A percentile compares a stretch with the other conserved stretches of the same genome.
These are phyloP conservation scores for Wallacemonas rigidus DNA, from an alignment of 208 protist genomes.

Conservation along the genomic window DNA sequence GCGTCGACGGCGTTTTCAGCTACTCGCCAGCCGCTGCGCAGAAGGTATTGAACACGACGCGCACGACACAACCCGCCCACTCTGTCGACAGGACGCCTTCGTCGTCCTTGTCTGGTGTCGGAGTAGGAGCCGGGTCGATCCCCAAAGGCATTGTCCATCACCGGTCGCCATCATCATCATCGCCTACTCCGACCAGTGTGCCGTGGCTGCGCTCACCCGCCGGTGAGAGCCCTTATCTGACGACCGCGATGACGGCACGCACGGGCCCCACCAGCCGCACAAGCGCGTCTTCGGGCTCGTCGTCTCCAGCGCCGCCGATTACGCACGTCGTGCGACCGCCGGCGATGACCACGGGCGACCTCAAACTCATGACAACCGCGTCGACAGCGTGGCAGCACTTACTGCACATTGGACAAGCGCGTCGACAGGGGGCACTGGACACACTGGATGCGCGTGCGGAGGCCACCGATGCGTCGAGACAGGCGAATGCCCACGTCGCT, in stretches of 20 bases:
- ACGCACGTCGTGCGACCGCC: neutral
- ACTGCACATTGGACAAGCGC: conserved; percentile 21
- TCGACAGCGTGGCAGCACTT: conserved; percentile 50
- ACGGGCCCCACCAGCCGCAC: neutral
- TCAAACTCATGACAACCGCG: conserved; percentile 38
- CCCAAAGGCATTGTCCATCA: no score
- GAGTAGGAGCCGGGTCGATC: no score
- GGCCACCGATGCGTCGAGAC: conserved; percentile 3
- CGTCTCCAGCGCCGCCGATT: conserved; percentile 9
- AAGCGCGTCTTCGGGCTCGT: conserved; percentile 5
- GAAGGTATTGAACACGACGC: neutral
- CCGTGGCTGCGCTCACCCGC: conserved; percentile 15
- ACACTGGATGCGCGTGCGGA: conserved; percentile 27
- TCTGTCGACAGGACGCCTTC: no score
- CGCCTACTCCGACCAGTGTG: neutral
- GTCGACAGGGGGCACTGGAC: conserved; percentile 22
- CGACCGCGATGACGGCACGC: no score
- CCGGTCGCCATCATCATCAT: neutral
- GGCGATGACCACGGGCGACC: conserved; percentile 43
- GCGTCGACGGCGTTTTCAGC: conserved; percentile 18
- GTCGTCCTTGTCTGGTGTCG: no score
- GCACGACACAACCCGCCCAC: neutral
- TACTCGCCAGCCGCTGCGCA: conserved; percentile 11
- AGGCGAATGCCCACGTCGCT: conserved; percentile 29
- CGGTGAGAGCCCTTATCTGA: conserved; percentile 6